A percentile compares a stretch with the other conserved stretches of the same genome.
These are phyloP conservation scores for Apophysomyces sp. DNA, from an alignment of 371 early-diverging fungal species.

Conservation along the genomic window DNA sequence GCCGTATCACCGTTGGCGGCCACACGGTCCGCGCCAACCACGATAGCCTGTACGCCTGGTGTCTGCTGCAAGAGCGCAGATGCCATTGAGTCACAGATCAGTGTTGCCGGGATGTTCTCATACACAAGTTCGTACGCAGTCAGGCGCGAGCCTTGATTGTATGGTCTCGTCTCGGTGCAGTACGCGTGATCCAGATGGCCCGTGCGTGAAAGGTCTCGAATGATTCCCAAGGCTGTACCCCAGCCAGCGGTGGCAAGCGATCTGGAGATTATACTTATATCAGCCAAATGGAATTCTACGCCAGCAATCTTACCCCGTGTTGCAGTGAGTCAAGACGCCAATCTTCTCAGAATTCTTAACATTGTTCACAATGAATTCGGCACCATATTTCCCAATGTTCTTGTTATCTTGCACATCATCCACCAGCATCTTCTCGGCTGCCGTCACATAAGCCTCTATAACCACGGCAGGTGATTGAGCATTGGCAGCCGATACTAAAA, in stretches of 20 bases:
- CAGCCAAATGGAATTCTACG: neutral
- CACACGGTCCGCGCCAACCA: conserved; percentile 97
- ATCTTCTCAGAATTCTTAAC: conserved; percentile 42
- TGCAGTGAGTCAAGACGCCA: conserved; percentile 92
- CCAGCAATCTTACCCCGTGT: conserved; percentile 72
- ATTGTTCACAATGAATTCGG: conserved; percentile 57
- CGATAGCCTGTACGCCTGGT: conserved; percentile 69
- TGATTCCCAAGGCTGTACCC: conserved; percentile 89
- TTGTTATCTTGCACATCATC: conserved; percentile 87
- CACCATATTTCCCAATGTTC: conserved; percentile 85
- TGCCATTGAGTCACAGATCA: conserved; percentile 92
- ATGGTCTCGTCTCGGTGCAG: conserved; percentile 96
- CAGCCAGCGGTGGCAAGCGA: conserved; percentile 85
- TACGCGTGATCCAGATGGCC: conserved; percentile 74
- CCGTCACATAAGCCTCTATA: conserved; percentile 62
- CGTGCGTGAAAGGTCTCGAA: conserved; percentile 71
- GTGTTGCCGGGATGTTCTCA: conserved; percentile 88
- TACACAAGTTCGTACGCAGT: conserved; percentile 95
- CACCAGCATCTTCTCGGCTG: conserved; percentile 84
- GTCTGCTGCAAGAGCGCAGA: conserved; percentile 72
- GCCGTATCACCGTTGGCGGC: conserved; percentile 97
- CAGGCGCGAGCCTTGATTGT: conserved; percentile 94
- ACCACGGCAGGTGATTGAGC: conserved; percentile 36
- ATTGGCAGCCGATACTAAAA: conserved; percentile 18
- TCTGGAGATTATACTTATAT: conserved; percentile 15